A percentile compares a stretch with the other conserved stretches of the same genome.
Evolutionary conservation across 2,329 filamentous ascomycete species (phyloP).

Genomic region (Dactylellina parvicollis): DNA sequence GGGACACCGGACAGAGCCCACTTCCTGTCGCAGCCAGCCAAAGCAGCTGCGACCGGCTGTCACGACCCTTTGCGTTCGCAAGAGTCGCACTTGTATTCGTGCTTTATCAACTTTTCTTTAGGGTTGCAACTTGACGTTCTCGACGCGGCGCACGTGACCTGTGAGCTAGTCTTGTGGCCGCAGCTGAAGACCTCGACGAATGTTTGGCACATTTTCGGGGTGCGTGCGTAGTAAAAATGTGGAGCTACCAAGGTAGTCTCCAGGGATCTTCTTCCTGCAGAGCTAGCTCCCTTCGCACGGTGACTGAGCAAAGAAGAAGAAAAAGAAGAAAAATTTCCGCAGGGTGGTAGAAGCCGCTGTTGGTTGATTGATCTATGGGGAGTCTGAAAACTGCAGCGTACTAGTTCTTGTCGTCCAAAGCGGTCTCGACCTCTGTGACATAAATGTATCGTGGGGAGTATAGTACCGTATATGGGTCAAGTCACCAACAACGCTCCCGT

Average conservation of each 20-base stretch:
- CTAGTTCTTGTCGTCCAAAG: constrained; percentile 48
- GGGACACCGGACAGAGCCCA: constrained; percentile 24
- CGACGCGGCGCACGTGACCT: constrained; percentile 46
- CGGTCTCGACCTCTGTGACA: constrained; percentile 34
- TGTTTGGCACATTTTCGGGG: constrained; percentile 50
- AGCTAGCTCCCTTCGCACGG: constrained; percentile 48
- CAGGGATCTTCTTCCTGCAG: constrained; percentile 44
- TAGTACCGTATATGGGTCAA: constrained; percentile 23
- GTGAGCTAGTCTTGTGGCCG: constrained; percentile 29
- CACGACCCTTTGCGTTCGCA: constrained; percentile 49
- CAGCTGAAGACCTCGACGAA: constrained; percentile 40
- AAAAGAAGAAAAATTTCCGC: constrained; percentile 36
- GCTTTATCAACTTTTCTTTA: constrained; percentile 23
- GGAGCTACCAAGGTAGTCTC: constrained; percentile 49
- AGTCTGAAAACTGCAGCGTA: constrained; percentile 35
- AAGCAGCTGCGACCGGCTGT: constrained; percentile 26
- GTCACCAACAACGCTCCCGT: constrained; percentile 29
- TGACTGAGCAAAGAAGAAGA: constrained; percentile 34
- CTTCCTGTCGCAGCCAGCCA: constrained; percentile 25
- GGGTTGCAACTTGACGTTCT: constrained; percentile 28
- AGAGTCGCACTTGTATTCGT: constrained; percentile 45
- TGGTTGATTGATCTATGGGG: constrained; percentile 25
- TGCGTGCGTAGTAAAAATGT: constrained; percentile 49
- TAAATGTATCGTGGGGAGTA: constrained; percentile 27
- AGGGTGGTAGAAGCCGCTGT: constrained; percentile 22